phyloP scores from a whole-genome alignment of 73 alveolate species.

The Paramecium primaurelia region DNA sequence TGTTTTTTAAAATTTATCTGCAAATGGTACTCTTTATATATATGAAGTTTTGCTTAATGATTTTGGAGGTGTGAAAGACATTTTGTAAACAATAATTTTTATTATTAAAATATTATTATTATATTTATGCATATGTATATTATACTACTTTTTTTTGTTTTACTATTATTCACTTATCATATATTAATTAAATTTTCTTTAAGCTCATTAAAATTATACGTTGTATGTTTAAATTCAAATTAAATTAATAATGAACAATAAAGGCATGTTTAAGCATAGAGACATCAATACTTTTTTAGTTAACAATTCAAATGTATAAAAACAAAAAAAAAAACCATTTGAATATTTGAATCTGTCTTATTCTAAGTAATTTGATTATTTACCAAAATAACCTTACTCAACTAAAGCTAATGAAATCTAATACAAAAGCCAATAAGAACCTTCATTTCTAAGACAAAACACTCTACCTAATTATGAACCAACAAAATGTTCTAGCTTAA shows the following conservation, averaged over 20 bases:
- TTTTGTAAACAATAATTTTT: neutral
- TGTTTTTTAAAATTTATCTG: neutral
- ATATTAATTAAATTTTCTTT: neutral
- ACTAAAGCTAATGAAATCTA: neutral
- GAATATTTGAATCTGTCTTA: neutral
- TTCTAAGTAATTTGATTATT: neutral
- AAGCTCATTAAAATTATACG: neutral
- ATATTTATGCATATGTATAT: neutral
- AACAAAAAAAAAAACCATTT: neutral
- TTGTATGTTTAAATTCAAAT: neutral
- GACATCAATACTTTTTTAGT: neutral
- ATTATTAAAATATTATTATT: neutral
- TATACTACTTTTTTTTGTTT: neutral
- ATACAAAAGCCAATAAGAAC: neutral
- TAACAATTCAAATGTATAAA: neutral
- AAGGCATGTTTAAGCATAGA: neutral
- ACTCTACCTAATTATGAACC: constrained; percentile 52
- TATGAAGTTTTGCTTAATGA: neutral
- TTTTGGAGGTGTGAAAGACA: neutral
- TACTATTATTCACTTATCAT: neutral
- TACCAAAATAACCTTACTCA: neutral
- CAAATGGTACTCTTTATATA: neutral
- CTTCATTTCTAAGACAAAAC: neutral
- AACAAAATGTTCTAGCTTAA: constrained; percentile 79
- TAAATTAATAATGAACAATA: neutral